phyloP scores from a whole-genome alignment of 2,329 filamentous ascomycete genomes.

The Alternaria sp. region DNA sequence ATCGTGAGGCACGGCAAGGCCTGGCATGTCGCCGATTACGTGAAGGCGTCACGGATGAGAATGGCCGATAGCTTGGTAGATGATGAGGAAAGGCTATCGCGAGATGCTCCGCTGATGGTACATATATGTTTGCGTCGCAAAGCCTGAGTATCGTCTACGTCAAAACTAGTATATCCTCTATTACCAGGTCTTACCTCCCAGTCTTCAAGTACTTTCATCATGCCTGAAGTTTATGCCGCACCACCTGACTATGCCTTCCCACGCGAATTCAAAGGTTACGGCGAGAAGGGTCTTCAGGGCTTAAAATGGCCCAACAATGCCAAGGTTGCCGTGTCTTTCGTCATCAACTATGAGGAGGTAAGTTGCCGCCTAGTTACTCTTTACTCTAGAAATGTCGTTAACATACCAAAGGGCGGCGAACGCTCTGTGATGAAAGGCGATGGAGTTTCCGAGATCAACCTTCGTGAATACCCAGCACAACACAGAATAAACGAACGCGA shows the following conservation, averaged over 20 bases:
- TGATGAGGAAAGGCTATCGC: not conserved
- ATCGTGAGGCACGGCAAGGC: slow-evolving; percentile 8
- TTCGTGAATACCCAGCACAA: slow-evolving; percentile 50
- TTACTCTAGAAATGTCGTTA: slow-evolving; percentile 5
- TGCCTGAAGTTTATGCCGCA: slow-evolving; percentile 39
- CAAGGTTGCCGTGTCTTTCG: slow-evolving; percentile 51
- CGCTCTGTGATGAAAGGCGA: slow-evolving; percentile 45
- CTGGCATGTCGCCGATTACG: slow-evolving; percentile 1
- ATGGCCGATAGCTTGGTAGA: slow-evolving; percentile 1
- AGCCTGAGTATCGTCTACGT: not conserved
- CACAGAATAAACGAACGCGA: slow-evolving; percentile 55
- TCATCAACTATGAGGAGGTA: slow-evolving; percentile 35
- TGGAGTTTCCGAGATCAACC: slow-evolving; percentile 40
- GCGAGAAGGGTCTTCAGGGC: slow-evolving; percentile 49
- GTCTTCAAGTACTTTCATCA: not conserved
- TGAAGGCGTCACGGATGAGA: slow-evolving; percentile 6
- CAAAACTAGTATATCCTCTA: not conserved
- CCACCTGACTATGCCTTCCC: slow-evolving; percentile 40
- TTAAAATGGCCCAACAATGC: slow-evolving; percentile 49
- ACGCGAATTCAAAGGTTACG: slow-evolving; percentile 56
- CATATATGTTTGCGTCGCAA: slow-evolving; percentile 2
- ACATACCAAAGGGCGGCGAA: slow-evolving; percentile 42
- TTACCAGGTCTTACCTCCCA: not conserved
- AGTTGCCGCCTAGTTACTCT: not conserved
- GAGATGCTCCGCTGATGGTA: not conserved